These are phyloP conservation scores for Daldinia sp. DNA, from an alignment of 2,329 filamentous ascomycete genomes.

Conservation along the genomic window DNA sequence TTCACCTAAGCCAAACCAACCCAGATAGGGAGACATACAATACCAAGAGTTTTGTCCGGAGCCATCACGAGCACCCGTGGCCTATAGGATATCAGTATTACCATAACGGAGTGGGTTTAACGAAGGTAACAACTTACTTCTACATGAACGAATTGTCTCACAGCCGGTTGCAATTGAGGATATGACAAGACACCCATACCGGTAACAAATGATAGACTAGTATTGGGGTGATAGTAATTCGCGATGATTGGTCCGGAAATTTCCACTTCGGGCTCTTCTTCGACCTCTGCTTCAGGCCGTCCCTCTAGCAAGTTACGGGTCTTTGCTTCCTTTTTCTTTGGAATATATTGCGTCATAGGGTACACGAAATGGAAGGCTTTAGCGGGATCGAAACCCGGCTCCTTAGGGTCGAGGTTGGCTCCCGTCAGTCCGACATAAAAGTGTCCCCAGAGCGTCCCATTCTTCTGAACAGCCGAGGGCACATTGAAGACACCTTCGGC, in stretches of 20 bases:
- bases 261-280: slow-evolving; percentile 64
- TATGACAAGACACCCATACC: slow-evolving; percentile 79
- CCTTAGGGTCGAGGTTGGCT: slow-evolving; percentile 79
- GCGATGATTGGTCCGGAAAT: slow-evolving; percentile 76
- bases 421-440: slow-evolving; percentile 88
- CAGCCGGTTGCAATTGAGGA: slow-evolving; percentile 75
- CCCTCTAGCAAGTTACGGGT: slow-evolving; percentile 85
- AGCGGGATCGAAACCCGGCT: slow-evolving; percentile 76
- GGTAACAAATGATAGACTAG: slow-evolving; percentile 88
- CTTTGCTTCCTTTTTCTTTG: slow-evolving; percentile 91
- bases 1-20: background rate
- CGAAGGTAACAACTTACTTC: slow-evolving; percentile 61
- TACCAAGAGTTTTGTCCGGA: slow-evolving; percentile 94
- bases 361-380: slow-evolving; percentile 86
- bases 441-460: slow-evolving; percentile 94
- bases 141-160: slow-evolving; percentile 81
- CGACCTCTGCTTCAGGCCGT: slow-evolving; percentile 59
- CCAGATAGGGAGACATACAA: slow-evolving; percentile 57
- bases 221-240: slow-evolving; percentile 95
- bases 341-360: slow-evolving; percentile 88
- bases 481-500: slow-evolving; percentile 83
- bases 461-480: slow-evolving; percentile 84
- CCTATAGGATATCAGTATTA: slow-evolving; percentile 44
- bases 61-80: slow-evolving; percentile 82
- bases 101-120: background rate